Conservation (phyloP, 192 early-diverging fungal genomes). For the Diversispora epigaea region DNA sequence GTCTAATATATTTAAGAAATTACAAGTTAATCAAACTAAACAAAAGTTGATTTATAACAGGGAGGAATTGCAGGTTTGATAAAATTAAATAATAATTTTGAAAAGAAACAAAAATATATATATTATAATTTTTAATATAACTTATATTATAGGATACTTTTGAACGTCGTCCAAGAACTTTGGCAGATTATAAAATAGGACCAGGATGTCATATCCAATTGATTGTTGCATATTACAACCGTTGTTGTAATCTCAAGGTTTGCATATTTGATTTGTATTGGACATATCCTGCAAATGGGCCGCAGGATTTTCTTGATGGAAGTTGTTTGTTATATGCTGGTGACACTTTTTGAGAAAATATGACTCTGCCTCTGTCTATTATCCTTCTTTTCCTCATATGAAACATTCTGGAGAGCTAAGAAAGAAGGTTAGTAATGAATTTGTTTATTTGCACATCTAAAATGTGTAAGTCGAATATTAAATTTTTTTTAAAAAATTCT, state of each 20-base stretch:
- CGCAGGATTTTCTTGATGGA: constrained; percentile 32
- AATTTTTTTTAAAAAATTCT: neutral
- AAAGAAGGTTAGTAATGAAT: constrained; percentile 15
- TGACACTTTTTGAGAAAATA: constrained; percentile 15
- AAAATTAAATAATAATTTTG: neutral
- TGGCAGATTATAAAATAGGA: constrained; percentile 18
- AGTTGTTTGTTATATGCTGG: constrained; percentile 30
- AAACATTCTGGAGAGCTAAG: constrained; percentile 33
- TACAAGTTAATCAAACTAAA: constrained; percentile 19
- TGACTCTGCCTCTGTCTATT: constrained; percentile 29
- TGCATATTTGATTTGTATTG: constrained; percentile 32
- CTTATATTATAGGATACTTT: neutral
- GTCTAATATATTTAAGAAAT: neutral
- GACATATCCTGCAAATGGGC: constrained; percentile 21
- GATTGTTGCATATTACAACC: constrained; percentile 31
- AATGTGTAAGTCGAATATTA: too few relatives aligned
- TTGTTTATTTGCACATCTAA: too few relatives aligned
- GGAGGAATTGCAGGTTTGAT: constrained; percentile 9
- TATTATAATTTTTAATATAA: neutral
- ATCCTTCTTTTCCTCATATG: constrained; percentile 30
- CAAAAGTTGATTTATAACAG: constrained; percentile 34
- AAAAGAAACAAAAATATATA: too few relatives aligned
- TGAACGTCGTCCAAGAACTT: neutral
- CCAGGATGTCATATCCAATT: constrained; percentile 29
- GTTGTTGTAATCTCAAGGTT: constrained; percentile 17